phyloP scores from a whole-genome alignment of 768 basidiomycete species.

The Tylopilus subfusipes region DNA sequence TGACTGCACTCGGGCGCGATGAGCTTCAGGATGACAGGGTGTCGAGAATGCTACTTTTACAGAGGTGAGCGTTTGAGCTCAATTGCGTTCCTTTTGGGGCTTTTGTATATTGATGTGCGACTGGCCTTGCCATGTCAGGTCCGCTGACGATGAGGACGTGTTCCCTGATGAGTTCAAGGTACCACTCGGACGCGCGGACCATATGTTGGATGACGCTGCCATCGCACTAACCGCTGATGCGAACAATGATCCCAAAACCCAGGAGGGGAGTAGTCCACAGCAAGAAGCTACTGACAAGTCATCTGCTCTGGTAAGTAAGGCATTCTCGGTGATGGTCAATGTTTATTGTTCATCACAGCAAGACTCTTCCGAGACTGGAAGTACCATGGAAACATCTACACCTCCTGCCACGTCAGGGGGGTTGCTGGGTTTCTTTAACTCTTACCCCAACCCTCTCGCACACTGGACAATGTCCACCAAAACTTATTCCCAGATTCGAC shows the following conservation, averaged over 20 bases:
- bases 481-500: constrained; percentile 15
- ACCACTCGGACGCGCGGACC: constrained; percentile 59
- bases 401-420: constrained; percentile 34
- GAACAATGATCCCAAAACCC: constrained; percentile 13
- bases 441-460: constrained; percentile 55
- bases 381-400: constrained; percentile 15
- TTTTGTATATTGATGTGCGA: constrained; percentile 1
- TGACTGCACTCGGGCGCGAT: constrained; percentile 68
- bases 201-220: constrained; percentile 47
- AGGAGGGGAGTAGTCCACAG: constrained; percentile 17
- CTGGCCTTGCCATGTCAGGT: constrained; percentile 33
- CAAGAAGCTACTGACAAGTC: constrained; percentile 21
- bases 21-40: constrained; percentile 73
- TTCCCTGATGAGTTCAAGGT: constrained; percentile 58
- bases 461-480: constrained; percentile 43
- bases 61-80: constrained; percentile 44
- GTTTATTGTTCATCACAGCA: constrained; percentile 2
- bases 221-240: constrained; percentile 7
- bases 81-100: neutral
- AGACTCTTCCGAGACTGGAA: constrained; percentile 27
- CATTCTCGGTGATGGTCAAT: neutral
- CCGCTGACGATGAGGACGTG: constrained; percentile 51
- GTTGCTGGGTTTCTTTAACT: constrained; percentile 57
- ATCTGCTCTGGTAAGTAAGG: constrained; percentile 18
- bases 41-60: constrained; percentile 61